Evolutionary conservation across 192 early-diverging fungal species (phyloP), one percentile per base, ranked within the genome.

Genomic region (Kickxella alabastrina): DNA sequence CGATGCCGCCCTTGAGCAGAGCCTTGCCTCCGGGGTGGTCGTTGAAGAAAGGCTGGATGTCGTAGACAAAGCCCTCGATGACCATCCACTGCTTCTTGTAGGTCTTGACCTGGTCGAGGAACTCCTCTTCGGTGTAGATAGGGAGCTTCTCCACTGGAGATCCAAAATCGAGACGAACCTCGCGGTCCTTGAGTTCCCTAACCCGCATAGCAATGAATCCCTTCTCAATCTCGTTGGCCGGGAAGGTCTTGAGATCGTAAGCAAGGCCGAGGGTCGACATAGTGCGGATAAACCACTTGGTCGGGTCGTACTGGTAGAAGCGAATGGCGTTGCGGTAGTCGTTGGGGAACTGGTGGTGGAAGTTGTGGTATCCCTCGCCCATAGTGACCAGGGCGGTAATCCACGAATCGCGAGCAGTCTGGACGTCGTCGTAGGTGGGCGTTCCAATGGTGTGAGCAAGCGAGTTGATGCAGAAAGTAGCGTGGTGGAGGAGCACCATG

Each of bases 21-120:
- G 80, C 81, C 31, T 68, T 62, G 52, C 92, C 93, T 53, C 93
- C 94, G 10, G 93, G 93, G 61, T 97, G 93, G 36, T 92, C 82
- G 45, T 88, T 78, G 44, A 89, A 81, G 75, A 97, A 97, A 21
- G 82, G 53, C 37, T 75, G 68, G 39, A 97, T 81, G 57, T 94
- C 85, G 55, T 95, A 90, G 32, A 92, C 72, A 22, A 85, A 77
- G 61, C 86, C 87, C 57, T 92, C 90, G 35, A 97, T 82, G 24
- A 94, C 75, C 45, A 92, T 79, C 80, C 87, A 88, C 58, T 85
- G 81, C 57, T 83, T 81, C 40, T 81, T 79, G 39, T 88, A 64
- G 50, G 79, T 68, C 59, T 83, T 78, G 59, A 89, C 85, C 59
- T 80, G 68, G 36, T 64, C 63, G 50, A 84, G 65, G 67, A 80